A percentile compares a stretch with the other conserved stretches of the same genome.
Conservation (phyloP, 306 rosid genomes). For the Coriaria nepalensis region DNA sequence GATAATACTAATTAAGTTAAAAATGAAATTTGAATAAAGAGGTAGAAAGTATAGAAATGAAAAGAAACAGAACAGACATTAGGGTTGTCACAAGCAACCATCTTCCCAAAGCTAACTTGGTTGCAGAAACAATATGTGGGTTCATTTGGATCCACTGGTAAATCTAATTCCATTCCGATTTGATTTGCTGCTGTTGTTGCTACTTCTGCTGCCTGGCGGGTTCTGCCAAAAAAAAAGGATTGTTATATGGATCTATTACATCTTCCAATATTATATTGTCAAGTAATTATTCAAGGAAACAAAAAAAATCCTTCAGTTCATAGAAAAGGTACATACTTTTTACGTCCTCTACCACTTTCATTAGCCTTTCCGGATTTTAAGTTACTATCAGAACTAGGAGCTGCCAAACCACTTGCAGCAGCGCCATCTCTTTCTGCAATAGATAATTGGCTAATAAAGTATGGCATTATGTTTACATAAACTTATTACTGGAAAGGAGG, state of each 20-base stretch:
- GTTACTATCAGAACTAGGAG: slow-evolving; percentile 41
- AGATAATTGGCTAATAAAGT: not conserved
- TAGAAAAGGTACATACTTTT: slow-evolving; percentile 41
- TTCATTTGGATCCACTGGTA: slow-evolving; percentile 49
- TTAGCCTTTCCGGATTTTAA: slow-evolving; percentile 51
- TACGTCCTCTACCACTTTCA: slow-evolving; percentile 74
- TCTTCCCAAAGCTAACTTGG: slow-evolving; percentile 48
- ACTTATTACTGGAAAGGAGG: too few species aligned
- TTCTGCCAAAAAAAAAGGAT: slow-evolving; percentile 17
- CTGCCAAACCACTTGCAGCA: slow-evolving; percentile 32
- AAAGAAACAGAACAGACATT: slow-evolving; percentile 17
- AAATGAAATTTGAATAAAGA: not conserved
- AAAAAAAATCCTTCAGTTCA: too few species aligned
- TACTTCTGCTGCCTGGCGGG: slow-evolving; percentile 25
- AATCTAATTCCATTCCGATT: slow-evolving; percentile 35
- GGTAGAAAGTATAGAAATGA: not conserved
- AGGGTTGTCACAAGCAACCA: slow-evolving; percentile 56
- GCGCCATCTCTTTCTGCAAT: slow-evolving; percentile 55
- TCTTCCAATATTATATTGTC: too few species aligned
- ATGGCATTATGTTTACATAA: slow-evolving; percentile 1
- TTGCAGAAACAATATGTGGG: slow-evolving; percentile 52
- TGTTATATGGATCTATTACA: too few species aligned
- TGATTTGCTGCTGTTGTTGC: slow-evolving; percentile 22
- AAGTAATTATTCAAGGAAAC: too few species aligned
- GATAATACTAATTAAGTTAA: not conserved